Conservation (phyloP, 805 yeast species). For the Starmera amethionina region DNA sequence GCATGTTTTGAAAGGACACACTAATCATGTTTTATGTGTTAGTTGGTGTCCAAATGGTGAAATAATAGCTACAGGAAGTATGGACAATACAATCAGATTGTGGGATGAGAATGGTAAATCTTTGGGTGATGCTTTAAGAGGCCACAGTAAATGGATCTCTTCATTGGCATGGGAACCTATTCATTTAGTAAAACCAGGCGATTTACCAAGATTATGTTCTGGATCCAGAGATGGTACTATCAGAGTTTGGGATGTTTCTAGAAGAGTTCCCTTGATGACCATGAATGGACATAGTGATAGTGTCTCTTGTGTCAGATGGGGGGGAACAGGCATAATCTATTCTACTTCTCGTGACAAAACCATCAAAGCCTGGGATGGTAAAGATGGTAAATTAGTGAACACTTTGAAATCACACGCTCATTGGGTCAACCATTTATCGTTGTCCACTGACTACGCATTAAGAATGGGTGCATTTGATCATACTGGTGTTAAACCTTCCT, state of each 20-base stretch:
- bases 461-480: slow-evolving; percentile 87
- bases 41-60: slow-evolving; percentile 90
- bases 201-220: slow-evolving; percentile 63
- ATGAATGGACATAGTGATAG: slow-evolving; percentile 83
- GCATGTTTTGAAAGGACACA: slow-evolving; percentile 72
- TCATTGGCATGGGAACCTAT: slow-evolving; percentile 91
- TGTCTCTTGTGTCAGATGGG: slow-evolving; percentile 96
- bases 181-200: slow-evolving; percentile 63
- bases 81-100: slow-evolving; percentile 81
- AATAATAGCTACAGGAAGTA: slow-evolving; percentile 88
- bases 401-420: slow-evolving; percentile 87
- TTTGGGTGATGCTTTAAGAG: slow-evolving; percentile 62
- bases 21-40: slow-evolving; percentile 90
- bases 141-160: slow-evolving; percentile 87
- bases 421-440: slow-evolving; percentile 92
- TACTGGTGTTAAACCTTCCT: slow-evolving; percentile 34
- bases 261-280: slow-evolving; percentile 56
- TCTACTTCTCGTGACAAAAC: slow-evolving; percentile 93
- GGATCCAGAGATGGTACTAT: slow-evolving; percentile 90
- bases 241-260: slow-evolving; percentile 78
- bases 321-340: slow-evolving; percentile 77
- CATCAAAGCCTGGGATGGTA: slow-evolving; percentile 82
- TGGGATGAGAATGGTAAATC: slow-evolving; percentile 80
- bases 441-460: slow-evolving; percentile 83
- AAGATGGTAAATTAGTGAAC: slow-evolving; percentile 67